Evolutionary conservation across 1,139 yeast species (phyloP), one percentile per base, ranked within the genome.

Genomic region (Meyerozyma sp.): DNA sequence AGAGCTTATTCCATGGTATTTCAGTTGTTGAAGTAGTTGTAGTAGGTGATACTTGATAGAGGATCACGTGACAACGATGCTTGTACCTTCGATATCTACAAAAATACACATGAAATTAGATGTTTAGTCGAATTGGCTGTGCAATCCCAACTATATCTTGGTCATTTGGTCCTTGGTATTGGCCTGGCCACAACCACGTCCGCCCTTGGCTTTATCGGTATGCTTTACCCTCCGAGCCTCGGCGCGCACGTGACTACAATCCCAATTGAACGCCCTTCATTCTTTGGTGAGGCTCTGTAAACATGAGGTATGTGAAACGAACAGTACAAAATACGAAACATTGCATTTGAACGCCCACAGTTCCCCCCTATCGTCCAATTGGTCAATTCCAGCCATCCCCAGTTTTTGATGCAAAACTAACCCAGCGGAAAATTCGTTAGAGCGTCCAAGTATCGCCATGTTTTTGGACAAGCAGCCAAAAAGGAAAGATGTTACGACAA

Each of bases 401-500:
- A 11, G 5, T 7, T 8, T 13, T 30, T 13, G 3, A 8, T 11
- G 11, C 8, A n/a, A 11, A n/a, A 34, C 37, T 34, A 34, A 34
- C 37, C 16, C 51, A 88, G 96, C 69, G 95, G 95, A 39, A 84
- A 87, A 63, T 89, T 90, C 62, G 98, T 93, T 37, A 86, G 98
- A 68, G 96, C 97, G 16, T 90, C 97, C 27, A 93, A 93, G 62
- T 93, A 83, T 61, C 88, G 98, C 62, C 98, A 93, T 63, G 97
- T 93, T 21, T 93, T 79, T 65, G 98, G 98, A 39, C 97, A 91
- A 65, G 79, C 94, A 14, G 76, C 88, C 56, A 93, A 93, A 67
- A 87, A 80, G 61, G 98, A 93, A 60, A 73, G 84, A 49, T 84
- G 89, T 61, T 91, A 87, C 61, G 98, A 93, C 58, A 93, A 93